Evolutionary conservation across 2,329 filamentous ascomycete genomes (phyloP).

Genomic region (Ascochyta pisi): DNA sequence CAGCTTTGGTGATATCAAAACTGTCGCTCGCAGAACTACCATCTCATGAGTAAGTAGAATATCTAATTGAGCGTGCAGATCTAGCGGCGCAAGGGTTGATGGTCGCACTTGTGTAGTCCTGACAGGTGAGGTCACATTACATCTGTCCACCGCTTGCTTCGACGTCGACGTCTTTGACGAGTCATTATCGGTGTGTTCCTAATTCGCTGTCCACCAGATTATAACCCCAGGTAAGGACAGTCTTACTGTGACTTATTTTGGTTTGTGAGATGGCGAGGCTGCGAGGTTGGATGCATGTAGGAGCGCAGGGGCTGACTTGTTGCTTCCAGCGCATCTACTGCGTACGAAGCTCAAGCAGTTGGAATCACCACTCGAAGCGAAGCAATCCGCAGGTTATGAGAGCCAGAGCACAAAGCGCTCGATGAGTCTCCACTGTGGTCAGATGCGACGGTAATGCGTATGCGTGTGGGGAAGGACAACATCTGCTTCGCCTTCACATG

Average conservation of each 20-base stretch:
- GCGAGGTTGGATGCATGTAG: neutral
- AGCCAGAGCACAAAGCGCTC: neutral
- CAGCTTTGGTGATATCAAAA: neutral
- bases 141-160: constrained; percentile 5
- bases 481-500: constrained; percentile 13
- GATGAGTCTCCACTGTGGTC: neutral
- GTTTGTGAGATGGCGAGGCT: neutral
- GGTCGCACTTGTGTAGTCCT: constrained; percentile 1
- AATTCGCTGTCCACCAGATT: neutral
- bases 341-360: neutral
- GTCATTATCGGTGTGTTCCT: neutral
- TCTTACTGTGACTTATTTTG: no score
- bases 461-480: constrained; percentile 8
- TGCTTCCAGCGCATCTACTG: neutral
- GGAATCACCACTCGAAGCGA: no score
- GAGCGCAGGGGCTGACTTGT: neutral
- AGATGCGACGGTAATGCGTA: neutral
- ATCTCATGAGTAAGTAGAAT: neutral
- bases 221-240: neutral
- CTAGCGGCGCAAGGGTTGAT: neutral
- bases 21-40: neutral
- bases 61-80: neutral
- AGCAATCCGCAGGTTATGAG: neutral
- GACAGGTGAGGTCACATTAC: neutral
- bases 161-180: neutral